A percentile compares a stretch with the other conserved stretches of the same genome.
Evolutionary conservation across 495 filamentous ascomycete genomes (phyloP).

Genomic region (Hyaloscypha finlandica): DNA sequence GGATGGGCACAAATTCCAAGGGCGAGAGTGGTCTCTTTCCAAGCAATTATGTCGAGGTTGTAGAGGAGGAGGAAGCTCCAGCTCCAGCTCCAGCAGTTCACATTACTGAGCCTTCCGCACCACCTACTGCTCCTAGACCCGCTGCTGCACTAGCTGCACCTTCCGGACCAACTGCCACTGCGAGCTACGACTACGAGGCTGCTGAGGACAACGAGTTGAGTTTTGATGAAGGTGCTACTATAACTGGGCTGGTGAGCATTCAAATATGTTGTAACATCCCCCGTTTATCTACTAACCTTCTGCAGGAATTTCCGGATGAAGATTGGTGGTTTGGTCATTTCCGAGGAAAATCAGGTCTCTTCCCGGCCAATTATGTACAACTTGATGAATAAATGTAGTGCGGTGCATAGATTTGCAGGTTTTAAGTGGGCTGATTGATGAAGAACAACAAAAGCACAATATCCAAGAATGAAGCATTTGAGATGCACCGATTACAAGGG

Average conservation of each 20-base stretch:
- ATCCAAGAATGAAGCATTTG: neutral
- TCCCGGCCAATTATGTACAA: slow-evolving; percentile 84
- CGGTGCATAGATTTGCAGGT: neutral
- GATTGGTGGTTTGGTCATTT: slow-evolving; percentile 98
- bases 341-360: slow-evolving; percentile 77
- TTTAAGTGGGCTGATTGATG: neutral
- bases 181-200: slow-evolving; percentile 95
- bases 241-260: slow-evolving; percentile 49
- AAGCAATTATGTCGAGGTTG: slow-evolving; percentile 91
- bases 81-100: slow-evolving; percentile 31
- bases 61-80: slow-evolving; percentile 49
- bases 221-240: slow-evolving; percentile 86
- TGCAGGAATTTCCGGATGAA: slow-evolving; percentile 93
- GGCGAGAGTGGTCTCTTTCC: slow-evolving; percentile 92
- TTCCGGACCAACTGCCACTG: slow-evolving; percentile 68
- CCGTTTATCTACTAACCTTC: slow-evolving; percentile 22
- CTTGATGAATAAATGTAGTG: slow-evolving; percentile 50
- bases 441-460: too few species aligned
- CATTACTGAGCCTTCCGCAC: slow-evolving; percentile 37
- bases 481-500: neutral
- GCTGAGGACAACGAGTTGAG: slow-evolving; percentile 96
- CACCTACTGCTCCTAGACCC: slow-evolving; percentile 16
- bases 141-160: slow-evolving; percentile 36
- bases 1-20: slow-evolving; percentile 81
- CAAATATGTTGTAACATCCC: neutral